Percentiles rank a stretch among this genome's conserved stretches.
Evolutionary conservation across 2,329 filamentous ascomycete species (phyloP).

Genomic region (Paraphoma chrysanthemicola): DNA sequence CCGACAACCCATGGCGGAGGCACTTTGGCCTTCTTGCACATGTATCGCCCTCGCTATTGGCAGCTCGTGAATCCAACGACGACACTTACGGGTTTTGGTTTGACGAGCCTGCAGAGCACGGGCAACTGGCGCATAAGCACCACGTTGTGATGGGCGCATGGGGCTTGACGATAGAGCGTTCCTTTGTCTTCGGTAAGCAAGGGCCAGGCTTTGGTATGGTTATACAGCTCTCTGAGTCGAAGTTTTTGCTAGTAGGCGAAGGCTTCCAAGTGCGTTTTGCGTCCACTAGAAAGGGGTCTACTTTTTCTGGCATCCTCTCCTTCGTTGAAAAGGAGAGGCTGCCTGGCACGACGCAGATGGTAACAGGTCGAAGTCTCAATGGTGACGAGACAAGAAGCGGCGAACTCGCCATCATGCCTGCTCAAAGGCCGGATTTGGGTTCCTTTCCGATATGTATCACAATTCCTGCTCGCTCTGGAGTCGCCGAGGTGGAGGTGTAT

Average conservation of each 20-base stretch:
- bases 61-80: conserved; percentile 47
- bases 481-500: conserved; percentile 11
- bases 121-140: background rate
- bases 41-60: conserved; percentile 39
- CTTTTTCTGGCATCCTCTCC: conserved; percentile 50
- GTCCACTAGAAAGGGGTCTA: conserved; percentile 16
- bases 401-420: conserved; percentile 9
- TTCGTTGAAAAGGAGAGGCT: conserved; percentile 49
- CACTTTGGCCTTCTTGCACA: conserved; percentile 47
- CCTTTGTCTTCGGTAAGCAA: conserved; percentile 53
- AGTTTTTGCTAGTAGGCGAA: conserved; percentile 52
- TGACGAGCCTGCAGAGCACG: conserved; percentile 43
- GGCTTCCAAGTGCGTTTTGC: conserved; percentile 48
- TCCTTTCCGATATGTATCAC: conserved; percentile 7
- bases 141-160: background rate
- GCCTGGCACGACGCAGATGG: conserved; percentile 17
- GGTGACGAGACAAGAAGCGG: conserved; percentile 13
- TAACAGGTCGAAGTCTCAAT: conserved; percentile 2
- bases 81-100: conserved; percentile 49
- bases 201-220: conserved; percentile 50
- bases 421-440: conserved; percentile 3
- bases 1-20: conserved; percentile 33
- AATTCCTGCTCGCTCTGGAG: conserved; percentile 7
- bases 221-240: conserved; percentile 41
- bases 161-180: conserved; percentile 39